Evolutionary conservation across 169 alveolate genomes (phyloP), one percentile per base, ranked within the genome.

Genomic region (Ophryocystis elektroscirrha): DNA sequence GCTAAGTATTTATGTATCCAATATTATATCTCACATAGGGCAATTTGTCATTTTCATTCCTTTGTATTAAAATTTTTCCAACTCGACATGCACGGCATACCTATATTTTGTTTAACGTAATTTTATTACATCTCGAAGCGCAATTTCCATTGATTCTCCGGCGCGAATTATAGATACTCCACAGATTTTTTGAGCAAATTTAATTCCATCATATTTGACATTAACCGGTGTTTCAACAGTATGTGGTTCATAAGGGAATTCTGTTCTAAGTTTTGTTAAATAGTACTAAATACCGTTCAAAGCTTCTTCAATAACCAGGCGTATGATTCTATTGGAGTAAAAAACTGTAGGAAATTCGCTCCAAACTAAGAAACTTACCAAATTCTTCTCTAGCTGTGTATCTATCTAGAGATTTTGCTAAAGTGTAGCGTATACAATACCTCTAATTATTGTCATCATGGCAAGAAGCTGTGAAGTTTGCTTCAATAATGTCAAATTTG

Each of bases 101-200:
- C 54, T 47, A 12, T 54, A 37, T 38, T 9, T 38, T n/a, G 12
- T n/a, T 38, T 9, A n/a, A 12, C n/a, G 12, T 9, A 9, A 42
- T 12, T 9, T 9, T n/a, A 9, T 12, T 3, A 39, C 61, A 0
- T 60, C 61, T 15, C 56, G 51, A 18, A 62, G 35, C 6, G 69
- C 63, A 19, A 24, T 19, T 44, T 62, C 71, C 71, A 62, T 62
- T 16, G 67, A 56, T 42, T 62, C 71, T 9, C 71, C 71, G 2
- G 71, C 71, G 5, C 71, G 16, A 22, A 62, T 67, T 20, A 60
- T 52, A 25, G 68, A 60, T 20, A 60, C 68, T 19, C 68, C 68
- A 20, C 68, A 60, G 38, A 60, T 9, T 19, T 55, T 55, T 15
- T 32, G 29, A 0, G 49, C 39, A 27, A 53, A 60, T 4, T 48